Base-by-base conservation (phyloP, 176 grass and related monocot species). In the Microstegium vimineum region DNA sequence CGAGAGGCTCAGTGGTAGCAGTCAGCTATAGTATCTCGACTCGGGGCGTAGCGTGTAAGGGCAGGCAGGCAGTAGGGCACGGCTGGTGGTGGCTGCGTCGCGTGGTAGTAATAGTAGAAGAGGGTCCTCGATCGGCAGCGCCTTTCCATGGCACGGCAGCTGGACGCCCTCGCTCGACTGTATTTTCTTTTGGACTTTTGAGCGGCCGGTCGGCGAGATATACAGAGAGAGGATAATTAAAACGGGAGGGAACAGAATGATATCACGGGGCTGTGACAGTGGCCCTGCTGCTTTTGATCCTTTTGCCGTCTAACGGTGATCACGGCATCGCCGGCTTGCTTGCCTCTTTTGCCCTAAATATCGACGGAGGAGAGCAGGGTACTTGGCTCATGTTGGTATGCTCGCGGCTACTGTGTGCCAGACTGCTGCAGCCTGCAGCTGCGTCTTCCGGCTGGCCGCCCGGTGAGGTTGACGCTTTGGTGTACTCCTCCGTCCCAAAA, bases 71-170 rank as follows among this genome's bases (percentile, higher is more conserved):
- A n/a, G n/a, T n/a, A n/a, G n/a, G n/a, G n/a, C n/a, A 11, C 3
- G 23, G 75, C 4, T 57, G 45, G 43, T n/a, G n/a, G n/a, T 18
- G 6, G 67, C 49, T 18, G 56, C 57, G 43, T n/a, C n/a, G 10
- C 64, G 78, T 52, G 32, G 78, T 34, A 27, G 64, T 68, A 81
- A 74, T 86, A 86, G 47, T 32, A 40, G 54, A 2, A 51, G 60
- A 34, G 73, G 52, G 43, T 43, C 41, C 43, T 46, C 1, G 45
- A 17, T 56, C 17, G 42, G 69, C n/a, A n/a, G n/a, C 8, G 79
- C 43, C 69, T 81, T 81, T 81, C 70, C 69, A 80, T 74, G 84
- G 69, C 84, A 31, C 17, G 22, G 8, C 18, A 12, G 56, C 23
- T 27, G 23, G 60, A 54, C n/a, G n/a, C n/a, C 41, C 4, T 17